Conservation (phyloP, 805 yeast genomes). For the Saccharomycopsis synnaedendra region DNA sequence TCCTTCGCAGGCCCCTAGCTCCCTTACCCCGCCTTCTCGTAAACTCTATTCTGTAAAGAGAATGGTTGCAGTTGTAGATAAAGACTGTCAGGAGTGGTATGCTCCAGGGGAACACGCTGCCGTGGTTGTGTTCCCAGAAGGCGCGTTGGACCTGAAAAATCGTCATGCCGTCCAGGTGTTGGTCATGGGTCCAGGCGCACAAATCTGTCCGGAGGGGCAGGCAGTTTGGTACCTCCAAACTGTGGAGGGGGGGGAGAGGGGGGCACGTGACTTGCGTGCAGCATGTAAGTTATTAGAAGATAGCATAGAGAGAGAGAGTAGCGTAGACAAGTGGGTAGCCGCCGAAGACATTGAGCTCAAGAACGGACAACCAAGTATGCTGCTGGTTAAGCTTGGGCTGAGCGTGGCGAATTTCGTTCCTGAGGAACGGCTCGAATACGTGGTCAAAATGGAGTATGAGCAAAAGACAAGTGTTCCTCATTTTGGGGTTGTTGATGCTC, state of each 20-base stretch:
- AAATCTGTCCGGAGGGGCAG: conserved; percentile 79
- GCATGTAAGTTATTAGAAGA: conserved; percentile 75
- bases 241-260: conserved; percentile 56
- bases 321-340: conserved; percentile 27
- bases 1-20: conserved; percentile 49
- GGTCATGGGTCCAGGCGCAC: conserved; percentile 79
- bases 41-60: conserved; percentile 50
- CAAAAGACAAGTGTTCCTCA: conserved; percentile 49
- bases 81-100: conserved; percentile 89
- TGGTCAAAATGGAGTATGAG: conserved; percentile 50
- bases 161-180: conserved; percentile 71
- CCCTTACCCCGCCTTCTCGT: conserved; percentile 20
- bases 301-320: conserved; percentile 70
- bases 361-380: conserved; percentile 58
- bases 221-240: conserved; percentile 86
- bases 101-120: conserved; percentile 75
- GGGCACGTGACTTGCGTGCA: conserved; percentile 65
- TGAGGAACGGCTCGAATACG: conserved; percentile 51
- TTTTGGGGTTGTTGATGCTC: conserved; percentile 37
- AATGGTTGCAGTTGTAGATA: conserved; percentile 70
- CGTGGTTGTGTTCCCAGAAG: conserved; percentile 86
- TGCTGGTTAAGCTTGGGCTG: conserved; percentile 79
- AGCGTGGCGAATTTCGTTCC: conserved; percentile 80
- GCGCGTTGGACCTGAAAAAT: conserved; percentile 56
- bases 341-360: conserved; percentile 45